Evolutionary conservation across 352 stramenopile species (phyloP).

Genomic region (Phytophthora syringae): DNA sequence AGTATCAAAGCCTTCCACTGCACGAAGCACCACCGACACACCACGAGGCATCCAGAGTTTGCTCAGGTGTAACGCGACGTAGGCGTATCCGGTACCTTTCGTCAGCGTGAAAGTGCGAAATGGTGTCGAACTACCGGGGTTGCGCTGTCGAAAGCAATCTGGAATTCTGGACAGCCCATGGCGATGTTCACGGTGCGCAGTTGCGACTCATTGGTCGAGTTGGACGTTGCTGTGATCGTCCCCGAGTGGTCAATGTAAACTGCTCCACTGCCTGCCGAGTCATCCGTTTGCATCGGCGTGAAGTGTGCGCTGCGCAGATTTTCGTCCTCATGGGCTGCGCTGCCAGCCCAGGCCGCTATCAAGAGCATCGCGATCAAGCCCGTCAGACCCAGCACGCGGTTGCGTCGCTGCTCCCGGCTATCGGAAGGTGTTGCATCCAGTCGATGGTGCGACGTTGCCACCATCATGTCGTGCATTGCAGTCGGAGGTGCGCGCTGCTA

Average conservation of each 20-base stretch:
- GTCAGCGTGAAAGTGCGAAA: conserved; percentile 61
- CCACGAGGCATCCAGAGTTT: conserved; percentile 55
- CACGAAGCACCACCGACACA: conserved; percentile 47
- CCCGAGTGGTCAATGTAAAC: conserved; percentile 24
- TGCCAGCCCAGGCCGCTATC: conserved; percentile 17
- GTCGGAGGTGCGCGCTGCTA: background rate
- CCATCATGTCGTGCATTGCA: conserved; percentile 30
- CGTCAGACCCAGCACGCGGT: conserved; percentile 23
- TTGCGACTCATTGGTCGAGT: conserved; percentile 18
- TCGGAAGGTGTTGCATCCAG: conserved; percentile 15
- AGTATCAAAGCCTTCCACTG: conserved; percentile 49
- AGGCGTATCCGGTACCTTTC: conserved; percentile 59
- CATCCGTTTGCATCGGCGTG: conserved; percentile 12
- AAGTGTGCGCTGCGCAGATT: conserved; percentile 18
- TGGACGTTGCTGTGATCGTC: conserved; percentile 15
- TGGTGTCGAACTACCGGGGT: conserved; percentile 35
- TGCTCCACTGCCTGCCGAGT: background rate
- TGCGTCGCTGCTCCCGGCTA: conserved; percentile 2
- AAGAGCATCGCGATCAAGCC: conserved; percentile 28
- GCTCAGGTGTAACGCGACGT: conserved; percentile 56
- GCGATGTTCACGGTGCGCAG: conserved; percentile 30
- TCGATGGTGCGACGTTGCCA: conserved; percentile 23
- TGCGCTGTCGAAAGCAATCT: conserved; percentile 48
- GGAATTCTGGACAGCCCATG: conserved; percentile 63
- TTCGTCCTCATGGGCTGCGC: background rate